Conservation (phyloP, 768 basidiomycete genomes). For the Boletus reticulatus region DNA sequence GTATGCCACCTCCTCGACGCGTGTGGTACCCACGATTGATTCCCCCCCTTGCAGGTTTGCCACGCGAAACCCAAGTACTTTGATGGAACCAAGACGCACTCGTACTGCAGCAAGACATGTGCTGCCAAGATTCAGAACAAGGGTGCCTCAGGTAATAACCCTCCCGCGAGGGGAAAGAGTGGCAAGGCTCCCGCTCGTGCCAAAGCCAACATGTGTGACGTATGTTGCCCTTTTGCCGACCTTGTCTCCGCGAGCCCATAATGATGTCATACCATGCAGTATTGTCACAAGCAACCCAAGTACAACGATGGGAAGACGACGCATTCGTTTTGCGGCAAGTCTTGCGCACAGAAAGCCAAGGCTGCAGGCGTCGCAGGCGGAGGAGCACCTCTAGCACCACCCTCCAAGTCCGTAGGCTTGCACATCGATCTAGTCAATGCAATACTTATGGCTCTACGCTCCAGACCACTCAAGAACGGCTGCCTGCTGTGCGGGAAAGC, state of each 20-base stretch:
- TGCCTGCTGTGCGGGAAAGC: conserved; percentile 62
- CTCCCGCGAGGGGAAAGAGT: conserved; percentile 26
- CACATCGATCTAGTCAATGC: conserved; percentile 22
- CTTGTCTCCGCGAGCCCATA: not conserved
- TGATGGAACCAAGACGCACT: conserved; percentile 55
- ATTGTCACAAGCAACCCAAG: conserved; percentile 60
- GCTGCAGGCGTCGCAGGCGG: conserved; percentile 28
- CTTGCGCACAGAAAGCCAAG: conserved; percentile 52
- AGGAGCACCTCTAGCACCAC: conserved; percentile 19
- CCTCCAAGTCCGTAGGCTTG: conserved; percentile 32
- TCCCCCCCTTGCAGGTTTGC: conserved; percentile 42
- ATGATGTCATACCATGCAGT: conserved; percentile 33
- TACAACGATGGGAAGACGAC: conserved; percentile 54
- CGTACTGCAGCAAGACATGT: conserved; percentile 60
- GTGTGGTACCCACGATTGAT: conserved; percentile 1
- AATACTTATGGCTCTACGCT: conserved; percentile 32
- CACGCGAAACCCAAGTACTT: conserved; percentile 53
- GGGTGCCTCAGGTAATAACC: conserved; percentile 24
- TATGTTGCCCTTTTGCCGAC: conserved; percentile 29
- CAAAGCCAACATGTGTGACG: conserved; percentile 47
- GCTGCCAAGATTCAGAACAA: conserved; percentile 43
- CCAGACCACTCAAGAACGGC: conserved; percentile 39
- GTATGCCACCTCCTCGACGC: conserved; percentile 33
- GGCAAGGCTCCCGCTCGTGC: conserved; percentile 23
- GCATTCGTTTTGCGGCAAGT: conserved; percentile 63